Evolutionary conservation across 495 filamentous ascomycete genomes (phyloP).

Genomic region (Cercophora sp.): DNA sequence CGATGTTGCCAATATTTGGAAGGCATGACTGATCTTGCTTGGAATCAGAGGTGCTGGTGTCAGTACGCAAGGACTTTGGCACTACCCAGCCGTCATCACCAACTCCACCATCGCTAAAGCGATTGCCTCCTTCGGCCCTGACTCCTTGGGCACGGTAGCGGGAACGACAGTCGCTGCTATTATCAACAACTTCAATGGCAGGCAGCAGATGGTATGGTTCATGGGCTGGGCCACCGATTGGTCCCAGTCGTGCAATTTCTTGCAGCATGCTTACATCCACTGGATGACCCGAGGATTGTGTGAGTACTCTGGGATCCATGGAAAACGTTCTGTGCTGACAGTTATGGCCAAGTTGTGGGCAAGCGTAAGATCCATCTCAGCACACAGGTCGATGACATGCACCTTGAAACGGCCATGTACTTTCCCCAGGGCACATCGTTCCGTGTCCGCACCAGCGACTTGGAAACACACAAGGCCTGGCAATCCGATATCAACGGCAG

Average conservation of each 20-base stretch:
- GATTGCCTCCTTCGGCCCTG: conserved; percentile 48
- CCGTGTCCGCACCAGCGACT: conserved; percentile 48
- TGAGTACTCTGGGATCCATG: too few relatives aligned
- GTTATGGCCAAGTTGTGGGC: conserved; percentile 35
- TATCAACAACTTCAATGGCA: conserved; percentile 55
- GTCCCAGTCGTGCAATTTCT: conserved; percentile 51
- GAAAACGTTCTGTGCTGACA: too few relatives aligned
- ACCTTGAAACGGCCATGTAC: conserved; percentile 55
- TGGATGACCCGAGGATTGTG: conserved; percentile 56
- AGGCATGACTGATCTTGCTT: neutral
- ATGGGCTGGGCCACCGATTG: conserved; percentile 52
- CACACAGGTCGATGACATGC: conserved; percentile 66
- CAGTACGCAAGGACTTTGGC: conserved; percentile 46
- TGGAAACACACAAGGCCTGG: conserved; percentile 49
- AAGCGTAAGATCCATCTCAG: conserved; percentile 53
- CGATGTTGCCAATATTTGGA: neutral
- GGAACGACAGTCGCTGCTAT: conserved; percentile 49
- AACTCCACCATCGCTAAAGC: conserved; percentile 50
- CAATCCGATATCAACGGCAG: conserved; percentile 45
- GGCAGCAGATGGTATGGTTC: conserved; percentile 63
- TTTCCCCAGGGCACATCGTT: conserved; percentile 36
- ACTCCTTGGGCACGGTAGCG: conserved; percentile 23
- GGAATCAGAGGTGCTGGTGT: conserved; percentile 16
- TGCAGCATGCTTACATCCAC: conserved; percentile 63
- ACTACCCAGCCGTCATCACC: conserved; percentile 54